Percentiles rank a stretch among this genome's conserved stretches.
phyloP scores from a whole-genome alignment of 2,329 filamentous ascomycete genomes.

The Podosphaera aphanis region DNA sequence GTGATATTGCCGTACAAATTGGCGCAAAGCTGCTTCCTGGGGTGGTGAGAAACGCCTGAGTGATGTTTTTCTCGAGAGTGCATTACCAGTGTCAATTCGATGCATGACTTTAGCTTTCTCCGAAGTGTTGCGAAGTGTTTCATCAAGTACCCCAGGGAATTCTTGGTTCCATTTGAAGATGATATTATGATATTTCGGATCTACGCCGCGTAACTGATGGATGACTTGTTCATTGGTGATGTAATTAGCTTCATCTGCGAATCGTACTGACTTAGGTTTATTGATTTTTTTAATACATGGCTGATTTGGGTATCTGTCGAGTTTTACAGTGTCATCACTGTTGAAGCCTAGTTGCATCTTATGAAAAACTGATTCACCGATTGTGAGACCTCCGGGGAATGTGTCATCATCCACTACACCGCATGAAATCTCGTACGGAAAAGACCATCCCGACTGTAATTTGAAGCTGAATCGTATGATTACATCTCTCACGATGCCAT shows the following conservation, averaged over 20 bases:
- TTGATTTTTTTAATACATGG: not conserved
- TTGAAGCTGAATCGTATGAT: no score
- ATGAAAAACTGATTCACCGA: not conserved
- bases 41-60: not conserved
- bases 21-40: not conserved
- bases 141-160: not conserved
- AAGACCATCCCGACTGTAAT: no score
- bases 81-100: not conserved
- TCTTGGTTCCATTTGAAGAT: not conserved
- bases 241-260: not conserved
- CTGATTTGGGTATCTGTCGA: not conserved
- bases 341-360: not conserved
- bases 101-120: not conserved
- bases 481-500: no score
- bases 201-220: no score
- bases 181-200: not conserved
- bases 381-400: not conserved
- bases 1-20: not conserved
- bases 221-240: not conserved
- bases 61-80: not conserved
- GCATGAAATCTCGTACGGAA: no score
- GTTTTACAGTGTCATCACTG: not conserved
- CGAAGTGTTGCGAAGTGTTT: not conserved
- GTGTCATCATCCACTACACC: not conserved
- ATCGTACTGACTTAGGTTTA: not conserved